Percentiles rank a stretch among this genome's conserved stretches.
Evolutionary conservation across 148 eudicot genomes (phyloP).

Genomic region (Rhododendron williamsianum): DNA sequence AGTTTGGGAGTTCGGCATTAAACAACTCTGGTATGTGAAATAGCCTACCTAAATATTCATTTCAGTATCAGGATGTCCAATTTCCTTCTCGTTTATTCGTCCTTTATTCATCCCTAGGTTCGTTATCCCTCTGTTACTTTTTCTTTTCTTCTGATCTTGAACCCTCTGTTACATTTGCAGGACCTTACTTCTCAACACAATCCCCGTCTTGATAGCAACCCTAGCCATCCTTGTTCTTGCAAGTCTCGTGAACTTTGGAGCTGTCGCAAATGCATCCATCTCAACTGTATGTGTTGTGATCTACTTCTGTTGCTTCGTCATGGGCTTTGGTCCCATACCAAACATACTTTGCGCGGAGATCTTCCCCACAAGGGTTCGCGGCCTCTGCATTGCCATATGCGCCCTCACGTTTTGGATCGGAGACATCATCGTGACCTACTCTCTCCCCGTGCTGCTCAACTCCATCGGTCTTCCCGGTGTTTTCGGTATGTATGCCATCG

Average conservation of each 20-base stretch:
- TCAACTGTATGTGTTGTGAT: conserved; percentile 66
- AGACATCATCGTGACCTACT: conserved; percentile 76
- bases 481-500: conserved; percentile 62
- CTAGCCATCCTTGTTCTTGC: conserved; percentile 50
- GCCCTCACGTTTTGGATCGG: conserved; percentile 70
- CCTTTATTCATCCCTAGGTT: not conserved
- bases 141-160: no score
- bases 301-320: conserved; percentile 80
- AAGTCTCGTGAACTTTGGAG: conserved; percentile 34
- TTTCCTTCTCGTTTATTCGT: conserved; percentile 6
- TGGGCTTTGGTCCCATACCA: conserved; percentile 87
- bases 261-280: conserved; percentile 47
- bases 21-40: not conserved
- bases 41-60: not conserved
- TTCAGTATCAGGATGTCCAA: not conserved
- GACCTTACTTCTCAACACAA: conserved; percentile 61
- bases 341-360: conserved; percentile 89
- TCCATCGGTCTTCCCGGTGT: conserved; percentile 69
- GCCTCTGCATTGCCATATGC: conserved; percentile 84
- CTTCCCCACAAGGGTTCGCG: conserved; percentile 88
- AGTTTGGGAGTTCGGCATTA: not conserved
- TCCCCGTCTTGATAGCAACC: conserved; percentile 59
- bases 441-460: conserved; percentile 62
- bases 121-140: not conserved
- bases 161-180: conserved; percentile 36